Conservation (phyloP, 2,329 filamentous ascomycete species). For the Fusarium lyarnte region DNA sequence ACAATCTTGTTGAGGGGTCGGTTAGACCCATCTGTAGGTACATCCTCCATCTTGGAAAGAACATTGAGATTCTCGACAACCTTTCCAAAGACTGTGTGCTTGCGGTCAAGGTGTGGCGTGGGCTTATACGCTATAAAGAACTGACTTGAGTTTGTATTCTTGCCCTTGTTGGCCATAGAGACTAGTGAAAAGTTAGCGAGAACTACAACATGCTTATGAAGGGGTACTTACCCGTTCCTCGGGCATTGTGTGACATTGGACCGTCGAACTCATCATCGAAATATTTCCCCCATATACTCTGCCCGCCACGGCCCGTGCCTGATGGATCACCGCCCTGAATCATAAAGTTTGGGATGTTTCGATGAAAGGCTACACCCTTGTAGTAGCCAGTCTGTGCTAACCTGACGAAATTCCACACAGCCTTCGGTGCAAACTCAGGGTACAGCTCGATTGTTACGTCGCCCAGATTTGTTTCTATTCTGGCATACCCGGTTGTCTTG, state of each 20-base stretch:
- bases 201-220: not conserved
- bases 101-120: conserved; percentile 86
- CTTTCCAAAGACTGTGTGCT: conserved; percentile 95
- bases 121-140: conserved; percentile 93
- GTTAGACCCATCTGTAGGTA: conserved; percentile 78
- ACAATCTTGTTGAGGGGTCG: conserved; percentile 80
- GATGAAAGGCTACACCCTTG: conserved; percentile 83
- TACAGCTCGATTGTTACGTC: conserved; percentile 89
- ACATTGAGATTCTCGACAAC: conserved; percentile 81
- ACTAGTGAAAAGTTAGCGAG: conserved; percentile 37
- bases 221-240: conserved; percentile 67
- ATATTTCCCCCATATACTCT: conserved; percentile 92
- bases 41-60: conserved; percentile 79
- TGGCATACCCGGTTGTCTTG: conserved; percentile 89
- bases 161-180: conserved; percentile 98
- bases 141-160: conserved; percentile 95
- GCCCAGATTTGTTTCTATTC: conserved; percentile 87
- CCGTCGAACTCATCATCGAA: conserved; percentile 96
- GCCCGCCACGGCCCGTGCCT: conserved; percentile 89
- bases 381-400: conserved; percentile 93
- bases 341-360: conserved; percentile 97
- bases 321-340: conserved; percentile 96
- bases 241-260: conserved; percentile 80
- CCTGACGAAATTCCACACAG: conserved; percentile 96
- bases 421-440: conserved; percentile 88